phyloP scores from a whole-genome alignment of 352 stramenopile genomes.

The Aphanomyces astaci region DNA sequence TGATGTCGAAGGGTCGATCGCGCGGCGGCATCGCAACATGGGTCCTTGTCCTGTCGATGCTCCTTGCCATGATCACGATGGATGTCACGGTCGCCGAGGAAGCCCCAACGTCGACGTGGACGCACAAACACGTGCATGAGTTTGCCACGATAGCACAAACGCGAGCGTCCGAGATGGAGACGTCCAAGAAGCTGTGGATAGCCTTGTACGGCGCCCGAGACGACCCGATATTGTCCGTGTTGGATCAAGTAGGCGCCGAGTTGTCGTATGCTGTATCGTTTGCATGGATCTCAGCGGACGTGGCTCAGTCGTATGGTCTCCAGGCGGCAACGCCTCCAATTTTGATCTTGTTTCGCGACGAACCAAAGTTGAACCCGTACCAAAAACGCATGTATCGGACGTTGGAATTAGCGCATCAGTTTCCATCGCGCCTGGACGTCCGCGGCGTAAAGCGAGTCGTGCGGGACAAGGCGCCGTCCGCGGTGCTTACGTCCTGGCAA shows the following conservation, averaged over 20 bases:
- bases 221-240: neutral
- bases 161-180: conserved; percentile 9
- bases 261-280: conserved; percentile 1
- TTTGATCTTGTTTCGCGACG: conserved; percentile 51
- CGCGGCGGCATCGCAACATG: neutral
- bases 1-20: neutral
- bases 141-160: neutral
- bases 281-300: conserved; percentile 17
- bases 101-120: neutral
- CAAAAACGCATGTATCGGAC: conserved; percentile 55
- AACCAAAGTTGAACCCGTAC: conserved; percentile 66
- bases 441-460: conserved; percentile 53
- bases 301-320: conserved; percentile 7
- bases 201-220: neutral
- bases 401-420: conserved; percentile 28
- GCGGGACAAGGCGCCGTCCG: conserved; percentile 46
- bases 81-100: neutral
- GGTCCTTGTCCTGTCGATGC: neutral
- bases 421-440: conserved; percentile 35
- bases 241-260: conserved; percentile 5
- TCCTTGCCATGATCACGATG: neutral
- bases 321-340: conserved; percentile 32
- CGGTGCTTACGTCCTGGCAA: conserved; percentile 37
- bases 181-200: conserved; percentile 9
- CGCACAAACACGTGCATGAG: neutral